phyloP scores from a whole-genome alignment of 2,329 filamentous ascomycete species.

The Chaetomium globosum region DNA sequence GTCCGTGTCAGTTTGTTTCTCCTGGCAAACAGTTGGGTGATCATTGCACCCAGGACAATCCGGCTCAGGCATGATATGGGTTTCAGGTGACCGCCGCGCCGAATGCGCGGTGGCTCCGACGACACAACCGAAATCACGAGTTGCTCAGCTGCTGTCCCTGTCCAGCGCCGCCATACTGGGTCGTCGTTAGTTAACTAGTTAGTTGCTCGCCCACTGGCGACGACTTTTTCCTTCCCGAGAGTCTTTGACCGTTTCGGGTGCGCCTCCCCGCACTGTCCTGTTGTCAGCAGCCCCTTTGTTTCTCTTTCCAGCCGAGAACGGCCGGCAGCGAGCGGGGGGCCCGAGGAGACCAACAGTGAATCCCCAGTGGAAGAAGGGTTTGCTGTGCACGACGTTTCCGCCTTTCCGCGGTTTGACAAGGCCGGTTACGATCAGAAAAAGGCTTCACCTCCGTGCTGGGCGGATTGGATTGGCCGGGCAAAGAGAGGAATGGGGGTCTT shows the following conservation, averaged over 20 bases:
- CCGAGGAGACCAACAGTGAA: too few species aligned
- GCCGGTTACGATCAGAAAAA: conserved; percentile 13
- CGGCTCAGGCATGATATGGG: conserved; percentile 4
- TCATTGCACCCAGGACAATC: background rate
- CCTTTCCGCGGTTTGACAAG: conserved; percentile 10
- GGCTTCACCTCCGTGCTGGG: conserved; percentile 11
- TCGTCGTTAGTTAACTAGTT: too few species aligned
- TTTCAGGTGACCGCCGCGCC: conserved; percentile 10
- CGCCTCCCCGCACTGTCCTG: conserved; percentile 16
- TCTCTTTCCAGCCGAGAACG: background rate
- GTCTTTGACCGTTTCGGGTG: conserved; percentile 5
- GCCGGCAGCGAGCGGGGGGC: background rate
- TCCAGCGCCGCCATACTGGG: background rate
- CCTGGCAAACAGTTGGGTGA: background rate
- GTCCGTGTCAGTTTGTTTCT: conserved; percentile 1
- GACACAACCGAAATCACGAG: conserved; percentile 7
- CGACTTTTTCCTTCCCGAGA: background rate
- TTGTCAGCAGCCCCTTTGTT: conserved; percentile 1
- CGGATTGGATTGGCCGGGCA: background rate
- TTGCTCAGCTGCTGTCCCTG: background rate
- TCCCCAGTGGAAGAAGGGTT: too few species aligned
- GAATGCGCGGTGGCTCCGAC: background rate
- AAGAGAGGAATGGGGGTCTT: conserved; percentile 1
- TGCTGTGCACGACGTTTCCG: background rate
- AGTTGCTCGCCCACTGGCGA: background rate